phyloP scores from a whole-genome alignment of 2,329 filamentous ascomycete species.

The Aureobasidium sp. region DNA sequence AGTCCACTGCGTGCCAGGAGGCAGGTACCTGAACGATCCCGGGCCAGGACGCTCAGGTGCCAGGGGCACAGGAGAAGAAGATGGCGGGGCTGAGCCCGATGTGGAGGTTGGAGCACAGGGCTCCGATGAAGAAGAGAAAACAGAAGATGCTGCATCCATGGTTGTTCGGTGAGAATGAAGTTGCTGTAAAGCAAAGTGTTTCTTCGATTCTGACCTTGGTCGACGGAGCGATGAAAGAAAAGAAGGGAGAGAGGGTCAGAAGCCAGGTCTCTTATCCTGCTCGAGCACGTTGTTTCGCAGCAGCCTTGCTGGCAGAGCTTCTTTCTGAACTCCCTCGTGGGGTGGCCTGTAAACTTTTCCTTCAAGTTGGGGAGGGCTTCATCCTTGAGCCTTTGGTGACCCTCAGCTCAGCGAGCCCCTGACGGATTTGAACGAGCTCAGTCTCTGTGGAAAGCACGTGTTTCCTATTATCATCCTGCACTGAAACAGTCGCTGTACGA shows the following conservation, averaged over 20 bases:
- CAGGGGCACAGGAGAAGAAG: neutral
- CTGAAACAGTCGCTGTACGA: neutral
- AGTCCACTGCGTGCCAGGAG: neutral
- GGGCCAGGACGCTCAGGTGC: neutral
- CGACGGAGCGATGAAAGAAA: neutral
- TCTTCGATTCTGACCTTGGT: neutral
- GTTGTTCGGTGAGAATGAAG: neutral
- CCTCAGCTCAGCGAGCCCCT: neutral
- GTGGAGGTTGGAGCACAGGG: neutral
- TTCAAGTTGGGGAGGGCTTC: neutral
- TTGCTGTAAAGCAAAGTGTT: neutral
- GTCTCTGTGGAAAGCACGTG: neutral
- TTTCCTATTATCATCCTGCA: neutral
- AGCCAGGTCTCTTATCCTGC: neutral
- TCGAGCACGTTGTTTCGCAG: neutral
- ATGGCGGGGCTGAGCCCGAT: neutral
- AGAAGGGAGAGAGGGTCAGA: neutral
- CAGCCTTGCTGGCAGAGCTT: neutral
- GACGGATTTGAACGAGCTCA: neutral
- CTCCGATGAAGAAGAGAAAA: neutral
- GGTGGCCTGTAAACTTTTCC: neutral
- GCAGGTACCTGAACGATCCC: neutral
- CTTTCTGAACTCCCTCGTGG: neutral
- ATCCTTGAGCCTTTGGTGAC: neutral
- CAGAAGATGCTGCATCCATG: neutral